Base-by-base conservation (phyloP, 2,329 filamentous ascomycete species). In the Zelopaecilomyces penicillatus region DNA sequence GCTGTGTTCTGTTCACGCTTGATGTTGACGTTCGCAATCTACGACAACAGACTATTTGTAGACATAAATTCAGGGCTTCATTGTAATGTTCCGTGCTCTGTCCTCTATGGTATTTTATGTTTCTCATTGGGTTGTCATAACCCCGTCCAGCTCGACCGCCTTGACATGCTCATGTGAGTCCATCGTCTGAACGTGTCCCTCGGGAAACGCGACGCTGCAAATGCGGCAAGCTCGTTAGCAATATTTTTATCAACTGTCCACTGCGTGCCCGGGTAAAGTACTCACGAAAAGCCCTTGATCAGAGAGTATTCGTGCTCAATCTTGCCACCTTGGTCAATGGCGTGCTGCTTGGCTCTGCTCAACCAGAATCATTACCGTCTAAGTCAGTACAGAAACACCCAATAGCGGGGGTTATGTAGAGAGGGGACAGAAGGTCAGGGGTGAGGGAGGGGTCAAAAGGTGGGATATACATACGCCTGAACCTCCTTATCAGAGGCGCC, bases 211-310 rank as follows among this genome's bases (percentile, higher is more conserved):
- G 57, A 89, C 88, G 41, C 90, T 95, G 31, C n/a, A n/a, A 6
- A 10, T 10, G n/a, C 3, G 27, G 7, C 31, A 6, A 5, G 37
- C 33, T 19, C 39, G 40, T 42, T 26, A 43, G 48, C 39, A 27
- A 19, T 19, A 3, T 19, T 19, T 19, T 19, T 19, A 19, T 19
- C 30, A 7, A 7, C n/a, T 19, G 12, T 5, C 3, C 33, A 29
- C 19, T 19, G 19, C 19, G 19, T 19, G 31, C 27, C 26, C 11
- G 28, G 28, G 28, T 40, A 11, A 28, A 29, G 7, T 30, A 74
- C 86, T 55, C 80, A 96, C 91, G 86, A 83, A 72, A 96, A 96
- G 47, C 85, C 90, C 72, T 91, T 94, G 76, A 95, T 89, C 57
- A 95, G 68, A 49, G 70, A 83, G 74, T 87, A 95, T 64, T 93